phyloP scores from a whole-genome alignment of 257 asterid species.

The Ehretia macrophylla region DNA sequence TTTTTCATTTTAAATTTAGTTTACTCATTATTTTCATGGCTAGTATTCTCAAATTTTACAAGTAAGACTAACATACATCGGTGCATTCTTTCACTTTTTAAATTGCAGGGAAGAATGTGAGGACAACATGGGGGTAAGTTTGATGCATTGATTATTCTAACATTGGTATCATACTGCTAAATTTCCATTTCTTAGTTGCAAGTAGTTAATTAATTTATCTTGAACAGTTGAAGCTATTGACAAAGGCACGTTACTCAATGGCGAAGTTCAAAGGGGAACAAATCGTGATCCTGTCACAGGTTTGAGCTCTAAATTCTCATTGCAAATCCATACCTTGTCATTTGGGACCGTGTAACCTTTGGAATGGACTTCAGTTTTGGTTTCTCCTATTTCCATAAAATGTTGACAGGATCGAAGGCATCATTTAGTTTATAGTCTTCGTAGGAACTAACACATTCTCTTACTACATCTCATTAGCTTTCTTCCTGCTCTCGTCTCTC shows the following conservation, averaged over 20 bases:
- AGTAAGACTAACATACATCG: conserved; percentile 1
- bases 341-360: no score
- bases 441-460: no score
- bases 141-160: background rate
- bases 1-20: conserved; percentile 11
- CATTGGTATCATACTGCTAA: conserved; percentile 10
- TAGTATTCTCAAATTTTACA: conserved; percentile 6
- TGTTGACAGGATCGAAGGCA: no score
- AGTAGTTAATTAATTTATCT: conserved; percentile 16
- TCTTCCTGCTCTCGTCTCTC: no score
- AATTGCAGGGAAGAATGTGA: conserved; percentile 80
- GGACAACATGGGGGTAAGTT: conserved; percentile 80
- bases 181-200: background rate
- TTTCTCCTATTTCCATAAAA: no score
- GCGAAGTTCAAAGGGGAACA: conserved; percentile 84
- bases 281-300: conserved; percentile 91
- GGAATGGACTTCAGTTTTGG: no score
- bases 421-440: no score
- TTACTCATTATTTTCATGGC: conserved; percentile 3
- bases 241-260: conserved; percentile 85
- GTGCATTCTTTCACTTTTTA: conserved; percentile 1
- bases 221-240: conserved; percentile 70
- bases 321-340: background rate
- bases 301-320: conserved; percentile 17
- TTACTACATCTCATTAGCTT: no score